Conservation (phyloP, 768 basidiomycete species). For the Rickenella mellea region DNA sequence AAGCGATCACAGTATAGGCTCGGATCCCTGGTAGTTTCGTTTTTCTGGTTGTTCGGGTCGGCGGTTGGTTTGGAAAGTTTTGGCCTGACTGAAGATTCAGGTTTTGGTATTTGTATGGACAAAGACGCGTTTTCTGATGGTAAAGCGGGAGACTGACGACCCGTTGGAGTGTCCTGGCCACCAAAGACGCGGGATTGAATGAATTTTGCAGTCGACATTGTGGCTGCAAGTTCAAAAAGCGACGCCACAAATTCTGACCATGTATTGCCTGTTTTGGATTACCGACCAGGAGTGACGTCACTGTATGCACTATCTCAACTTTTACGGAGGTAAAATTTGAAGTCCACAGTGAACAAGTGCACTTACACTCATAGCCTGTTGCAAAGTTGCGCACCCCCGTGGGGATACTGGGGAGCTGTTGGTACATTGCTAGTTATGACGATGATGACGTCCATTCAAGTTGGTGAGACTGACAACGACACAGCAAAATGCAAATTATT, state of each 20-base stretch:
- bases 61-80: conserved; percentile 29
- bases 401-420: too few relatives aligned
- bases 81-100: conserved; percentile 31
- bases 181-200: conserved; percentile 70
- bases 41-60: conserved; percentile 22
- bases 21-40: conserved; percentile 13
- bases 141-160: conserved; percentile 20
- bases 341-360: too few relatives aligned
- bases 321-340: too few relatives aligned
- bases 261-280: too few relatives aligned
- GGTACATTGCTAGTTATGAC: too few relatives aligned
- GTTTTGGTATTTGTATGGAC: conserved; percentile 46
- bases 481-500: too few relatives aligned
- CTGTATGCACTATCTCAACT: too few relatives aligned
- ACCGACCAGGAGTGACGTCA: too few relatives aligned
- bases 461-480: too few relatives aligned
- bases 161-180: conserved; percentile 14
- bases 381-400: too few relatives aligned
- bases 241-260: conserved; percentile 3
- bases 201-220: conserved; percentile 45
- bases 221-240: conserved; percentile 7
- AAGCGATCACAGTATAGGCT: conserved; percentile 44
- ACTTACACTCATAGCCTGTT: too few relatives aligned
- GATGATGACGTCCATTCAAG: too few relatives aligned
- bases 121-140: conserved; percentile 30